Evolutionary conservation across 2,329 filamentous ascomycete genomes (phyloP).

Genomic region (Arthrobotrys entomopaga): DNA sequence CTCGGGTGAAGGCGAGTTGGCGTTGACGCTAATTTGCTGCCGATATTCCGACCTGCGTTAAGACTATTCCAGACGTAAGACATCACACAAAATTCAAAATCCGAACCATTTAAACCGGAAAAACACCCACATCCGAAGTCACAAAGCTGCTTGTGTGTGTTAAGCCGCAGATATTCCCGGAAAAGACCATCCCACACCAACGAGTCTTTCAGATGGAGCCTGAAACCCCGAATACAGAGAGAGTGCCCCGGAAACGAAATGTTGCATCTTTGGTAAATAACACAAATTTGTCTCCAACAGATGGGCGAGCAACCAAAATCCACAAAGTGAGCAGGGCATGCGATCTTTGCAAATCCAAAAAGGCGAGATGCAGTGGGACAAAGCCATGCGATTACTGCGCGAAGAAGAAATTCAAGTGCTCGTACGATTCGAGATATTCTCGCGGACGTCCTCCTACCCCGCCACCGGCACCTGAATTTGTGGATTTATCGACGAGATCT

Average conservation of each 20-base stretch:
- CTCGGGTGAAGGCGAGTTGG: background rate
- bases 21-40: background rate
- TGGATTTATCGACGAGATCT: background rate
- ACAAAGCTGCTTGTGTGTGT: no score
- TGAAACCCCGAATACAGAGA: background rate
- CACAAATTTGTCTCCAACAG: conserved; percentile 17
- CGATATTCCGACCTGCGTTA: background rate
- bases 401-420: conserved; percentile 60
- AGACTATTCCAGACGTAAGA: no score
- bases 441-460: conserved; percentile 63
- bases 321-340: conserved; percentile 63
- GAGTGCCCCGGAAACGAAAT: conserved; percentile 23
- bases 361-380: conserved; percentile 62
- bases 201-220: background rate
- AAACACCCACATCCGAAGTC: no score
- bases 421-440: conserved; percentile 62
- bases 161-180: no score
- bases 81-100: background rate
- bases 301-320: conserved; percentile 12
- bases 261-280: conserved; percentile 38
- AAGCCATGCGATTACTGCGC: conserved; percentile 61
- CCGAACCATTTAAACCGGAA: conserved; percentile 12
- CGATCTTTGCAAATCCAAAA: conserved; percentile 63
- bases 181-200: conserved; percentile 6
- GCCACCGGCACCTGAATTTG: conserved; percentile 47